Conservation (phyloP, 2,329 filamentous ascomycete species). For the Hymenoscyphus occultus region DNA sequence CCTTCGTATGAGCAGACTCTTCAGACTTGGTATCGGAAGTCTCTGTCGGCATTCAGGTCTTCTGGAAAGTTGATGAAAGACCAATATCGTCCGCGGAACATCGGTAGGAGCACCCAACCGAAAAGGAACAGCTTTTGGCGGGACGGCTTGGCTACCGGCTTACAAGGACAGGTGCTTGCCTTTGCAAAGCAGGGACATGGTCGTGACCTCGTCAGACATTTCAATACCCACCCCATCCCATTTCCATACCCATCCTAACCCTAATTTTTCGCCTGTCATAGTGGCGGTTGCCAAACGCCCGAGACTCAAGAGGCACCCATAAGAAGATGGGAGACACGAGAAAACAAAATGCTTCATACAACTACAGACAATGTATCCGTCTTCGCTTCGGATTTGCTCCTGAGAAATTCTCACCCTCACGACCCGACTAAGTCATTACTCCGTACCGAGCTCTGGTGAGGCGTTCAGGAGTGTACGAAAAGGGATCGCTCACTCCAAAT, state of each 20-base stretch:
- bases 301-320: neutral
- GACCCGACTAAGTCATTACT: neutral
- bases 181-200: too few relatives aligned
- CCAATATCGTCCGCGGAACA: constrained; percentile 1
- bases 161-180: neutral
- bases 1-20: neutral
- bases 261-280: neutral
- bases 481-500: neutral
- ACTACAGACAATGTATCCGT: too few relatives aligned
- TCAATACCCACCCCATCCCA: too few relatives aligned
- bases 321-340: neutral
- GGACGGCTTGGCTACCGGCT: neutral
- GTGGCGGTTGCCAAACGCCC: too few relatives aligned
- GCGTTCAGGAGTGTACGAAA: neutral
- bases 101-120: neutral
- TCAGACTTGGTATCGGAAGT: neutral
- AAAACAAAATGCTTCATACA: neutral
- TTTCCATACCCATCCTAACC: neutral
- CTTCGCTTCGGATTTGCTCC: neutral
- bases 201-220: too few relatives aligned
- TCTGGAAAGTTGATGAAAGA: neutral
- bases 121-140: neutral
- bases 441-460: neutral
- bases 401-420: constrained; percentile 2
- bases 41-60: neutral